These are phyloP conservation scores for Candida broadrunensis DNA, from an alignment of 805 yeast genomes.

Conservation along the genomic window DNA sequence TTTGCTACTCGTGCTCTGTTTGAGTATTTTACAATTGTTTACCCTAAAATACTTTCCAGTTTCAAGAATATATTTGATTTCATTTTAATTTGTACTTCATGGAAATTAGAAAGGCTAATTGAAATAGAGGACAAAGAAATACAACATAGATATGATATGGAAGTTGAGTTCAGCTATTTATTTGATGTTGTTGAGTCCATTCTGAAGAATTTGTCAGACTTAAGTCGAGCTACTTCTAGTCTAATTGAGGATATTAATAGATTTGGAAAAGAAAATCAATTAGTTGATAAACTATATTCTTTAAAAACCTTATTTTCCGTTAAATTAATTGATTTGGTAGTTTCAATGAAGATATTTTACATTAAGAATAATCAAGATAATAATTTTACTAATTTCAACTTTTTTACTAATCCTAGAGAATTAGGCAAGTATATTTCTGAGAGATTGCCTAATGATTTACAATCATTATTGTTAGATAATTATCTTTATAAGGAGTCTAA, in stretches of 20 bases:
- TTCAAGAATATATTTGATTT: conserved; percentile 21
- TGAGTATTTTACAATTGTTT: background rate
- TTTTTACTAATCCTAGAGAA: conserved; percentile 20
- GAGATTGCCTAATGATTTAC: conserved; percentile 24
- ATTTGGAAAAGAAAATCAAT: background rate
- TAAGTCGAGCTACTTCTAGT: background rate
- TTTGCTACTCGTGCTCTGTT: background rate
- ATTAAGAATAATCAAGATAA: conserved; percentile 23
- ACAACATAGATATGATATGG: conserved; percentile 21
- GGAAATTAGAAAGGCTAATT: conserved; percentile 35
- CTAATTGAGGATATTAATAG: background rate
- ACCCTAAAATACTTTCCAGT: background rate
- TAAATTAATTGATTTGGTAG: conserved; percentile 29
- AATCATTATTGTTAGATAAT: conserved; percentile 32
- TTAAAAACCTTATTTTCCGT: conserved; percentile 20
- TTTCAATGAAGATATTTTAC: conserved; percentile 31
- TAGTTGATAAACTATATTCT: conserved; percentile 2
- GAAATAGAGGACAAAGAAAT: conserved; percentile 14
- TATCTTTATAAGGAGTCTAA: conserved; percentile 51
- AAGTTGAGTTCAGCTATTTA: conserved; percentile 11
- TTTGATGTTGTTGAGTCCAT: conserved; percentile 6
- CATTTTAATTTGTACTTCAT: conserved; percentile 22
- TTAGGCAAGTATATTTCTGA: conserved; percentile 17
- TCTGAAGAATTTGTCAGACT: background rate
- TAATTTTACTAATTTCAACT: conserved; percentile 30